Base-by-base conservation (phyloP, 2,329 filamentous ascomycete genomes). In the Sclerotinia sclerotiorum region DNA sequence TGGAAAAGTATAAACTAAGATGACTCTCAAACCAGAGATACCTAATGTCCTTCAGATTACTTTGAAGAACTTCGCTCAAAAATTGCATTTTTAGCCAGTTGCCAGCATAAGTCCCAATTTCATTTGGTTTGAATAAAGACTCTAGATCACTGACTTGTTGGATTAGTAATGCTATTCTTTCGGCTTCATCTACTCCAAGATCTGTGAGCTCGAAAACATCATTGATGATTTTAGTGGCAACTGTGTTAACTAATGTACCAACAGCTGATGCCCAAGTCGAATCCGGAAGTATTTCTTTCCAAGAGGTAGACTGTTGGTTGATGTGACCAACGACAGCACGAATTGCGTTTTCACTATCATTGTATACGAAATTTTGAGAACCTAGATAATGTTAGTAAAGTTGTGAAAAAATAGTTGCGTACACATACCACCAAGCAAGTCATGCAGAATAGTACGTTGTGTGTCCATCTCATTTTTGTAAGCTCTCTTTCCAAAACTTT, bases 1-100 rank as follows among this genome's bases (percentile, higher is more conserved):
- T 82, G 0, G 84, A 82, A 73, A 89, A 90, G 76, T 89, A 88
- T 49, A 89, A 76, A 71, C 87, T 88, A 54, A 90, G 79, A 76
- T 89, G 87, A 77, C 87, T 87, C 71, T 90, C 87, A 73, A 85
- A 82, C 88, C 88, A 90, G 49, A 90, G 77, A 71, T 82, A 89
- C 68, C 81, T 82, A 68, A 90, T 84, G 70, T 90, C 88, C 70
- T 84, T 84, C 65, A 90, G 79, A 74, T 90, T 89, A 72, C 87
- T 88, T 79, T 90, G 87, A 72, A 90, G 79, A 39, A 90, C 84
- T 76, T 90, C 85, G 70, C 84, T 84, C 24, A 90, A 80, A 73
- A 86, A 90, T 77, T 89, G 87, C 69, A 90, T 81, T 61, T 87
- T 83, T 69, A 90, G 80, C 88, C 88, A 90, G 61, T 82, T 83